phyloP scores from a whole-genome alignment of 768 basidiomycete genomes.

The Serpula lacrymans region DNA sequence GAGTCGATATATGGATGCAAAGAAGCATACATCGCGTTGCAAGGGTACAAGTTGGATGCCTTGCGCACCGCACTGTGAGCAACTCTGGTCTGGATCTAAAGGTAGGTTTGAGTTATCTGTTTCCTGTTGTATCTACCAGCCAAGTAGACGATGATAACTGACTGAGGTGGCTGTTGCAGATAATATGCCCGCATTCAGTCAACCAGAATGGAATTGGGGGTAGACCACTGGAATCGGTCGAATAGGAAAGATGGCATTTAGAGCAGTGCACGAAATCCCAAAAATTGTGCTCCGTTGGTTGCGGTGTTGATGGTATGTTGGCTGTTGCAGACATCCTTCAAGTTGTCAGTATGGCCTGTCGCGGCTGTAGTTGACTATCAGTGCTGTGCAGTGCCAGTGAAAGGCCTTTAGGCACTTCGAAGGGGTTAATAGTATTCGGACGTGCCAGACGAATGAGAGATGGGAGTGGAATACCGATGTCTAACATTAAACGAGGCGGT shows the following conservation, averaged over 20 bases:
- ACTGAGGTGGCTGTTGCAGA: constrained; percentile 88
- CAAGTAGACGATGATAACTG: constrained; percentile 17
- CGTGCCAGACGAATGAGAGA: too few relatives aligned
- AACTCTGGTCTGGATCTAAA: constrained; percentile 70
- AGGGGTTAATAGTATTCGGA: too few relatives aligned
- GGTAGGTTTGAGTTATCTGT: background rate
- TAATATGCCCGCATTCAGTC: constrained; percentile 82
- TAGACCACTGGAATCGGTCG: constrained; percentile 42
- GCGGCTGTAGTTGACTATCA: too few relatives aligned
- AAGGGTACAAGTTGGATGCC: constrained; percentile 69
- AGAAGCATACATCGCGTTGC: constrained; percentile 59
- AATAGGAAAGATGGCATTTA: constrained; percentile 66
- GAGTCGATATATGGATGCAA: background rate
- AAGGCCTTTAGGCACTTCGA: too few relatives aligned
- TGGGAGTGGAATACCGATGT: too few relatives aligned
- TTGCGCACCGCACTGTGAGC: constrained; percentile 61
- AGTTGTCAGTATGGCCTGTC: too few relatives aligned
- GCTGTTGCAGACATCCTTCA: constrained; percentile 12
- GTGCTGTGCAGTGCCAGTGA: too few relatives aligned
- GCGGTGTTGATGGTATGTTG: constrained; percentile 7
- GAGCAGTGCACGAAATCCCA: constrained; percentile 80
- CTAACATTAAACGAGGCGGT: too few relatives aligned
- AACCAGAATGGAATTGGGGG: constrained; percentile 80
- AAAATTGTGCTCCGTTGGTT: constrained; percentile 52
- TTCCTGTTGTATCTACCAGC: too few relatives aligned